Evolutionary conservation across 2,329 filamentous ascomycete species (phyloP), one percentile per base, ranked within the genome.

Genomic region (Ophiostoma perfectum): DNA sequence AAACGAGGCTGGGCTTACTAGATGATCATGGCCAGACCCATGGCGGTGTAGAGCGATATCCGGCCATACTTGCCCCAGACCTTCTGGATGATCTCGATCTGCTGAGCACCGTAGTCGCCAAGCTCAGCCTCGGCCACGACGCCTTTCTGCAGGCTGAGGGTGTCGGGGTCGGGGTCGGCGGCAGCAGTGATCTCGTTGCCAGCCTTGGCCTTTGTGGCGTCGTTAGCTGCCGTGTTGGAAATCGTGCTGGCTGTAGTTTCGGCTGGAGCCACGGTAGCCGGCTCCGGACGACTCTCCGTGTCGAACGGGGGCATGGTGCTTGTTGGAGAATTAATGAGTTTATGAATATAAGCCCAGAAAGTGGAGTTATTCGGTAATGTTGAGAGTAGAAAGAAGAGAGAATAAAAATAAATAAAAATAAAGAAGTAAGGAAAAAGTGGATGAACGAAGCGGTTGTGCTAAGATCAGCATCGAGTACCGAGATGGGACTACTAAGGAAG

Each of bases 41-140:
- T 65, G 9, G 47, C 64, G 44, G 27, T 45, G 66, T 68, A 70
- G 8, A 70, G 41, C 69, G 55, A 5, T 8, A 68, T 38, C 69
- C 66, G 65, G 63, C 69, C 69, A 58, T 66, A 64, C 58, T 68
- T 68, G 55, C 69, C 68, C 69, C 69, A 70, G 64, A 70, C 63
- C 47, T 64, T 62, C 64, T 70, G 69, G 55, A 70, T 67, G 41
- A 68, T 64, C 55, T 70, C 69, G 12, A 70, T 66, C 64, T 55
- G 62, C 64, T 68, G 66, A 5, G 69, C 66, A 44, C 69, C 69
- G 12, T 65, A 16, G 44, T 70, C 66, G 49, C 45, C 66, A 8
- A 70, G 64, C 14, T 38, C 45, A 11, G 69, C n/a, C 45, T 64
- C 66, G n/a, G 66, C 41, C 7, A 70, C 38, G 36, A 62, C 66